A percentile compares a stretch with the other conserved stretches of the same genome.
These are phyloP conservation scores for Straminergon stramineum DNA, from an alignment of 225 moss, liverwort and hornwort species.

Conservation along the genomic window DNA sequence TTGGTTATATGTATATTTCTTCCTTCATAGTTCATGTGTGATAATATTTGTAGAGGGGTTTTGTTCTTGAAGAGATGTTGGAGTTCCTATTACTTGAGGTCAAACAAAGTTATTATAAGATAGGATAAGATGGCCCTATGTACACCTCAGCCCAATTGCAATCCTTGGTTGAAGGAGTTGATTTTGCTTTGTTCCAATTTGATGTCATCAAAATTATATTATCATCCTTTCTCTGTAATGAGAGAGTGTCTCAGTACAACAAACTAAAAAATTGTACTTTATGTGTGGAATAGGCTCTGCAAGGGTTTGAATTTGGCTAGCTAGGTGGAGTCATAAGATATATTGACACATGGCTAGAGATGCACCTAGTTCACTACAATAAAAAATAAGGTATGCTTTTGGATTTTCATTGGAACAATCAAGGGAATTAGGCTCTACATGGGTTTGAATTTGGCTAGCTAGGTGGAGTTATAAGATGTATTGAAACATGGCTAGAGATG, in stretches of 20 bases:
- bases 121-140: background rate
- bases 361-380: too few species aligned
- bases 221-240: background rate
- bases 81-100: background rate
- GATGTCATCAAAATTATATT: background rate
- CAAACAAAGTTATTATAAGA: background rate
- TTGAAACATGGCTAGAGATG: too few species aligned
- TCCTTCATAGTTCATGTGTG: background rate
- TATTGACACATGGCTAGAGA: background rate
- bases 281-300: background rate
- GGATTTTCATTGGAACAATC: too few species aligned
- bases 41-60: background rate
- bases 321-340: background rate
- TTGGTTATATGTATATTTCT: background rate
- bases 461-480: too few species aligned
- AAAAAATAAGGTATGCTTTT: too few species aligned
- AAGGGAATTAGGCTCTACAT: too few species aligned
- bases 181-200: background rate
- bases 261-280: background rate
- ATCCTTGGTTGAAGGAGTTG: fast-evolving
- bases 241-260: background rate
- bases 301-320: background rate
- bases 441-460: too few species aligned
- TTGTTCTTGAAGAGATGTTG: background rate
- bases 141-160: background rate